Base-by-base conservation (phyloP, 2,329 filamentous ascomycete genomes). In the Claviceps quebecensis region DNA sequence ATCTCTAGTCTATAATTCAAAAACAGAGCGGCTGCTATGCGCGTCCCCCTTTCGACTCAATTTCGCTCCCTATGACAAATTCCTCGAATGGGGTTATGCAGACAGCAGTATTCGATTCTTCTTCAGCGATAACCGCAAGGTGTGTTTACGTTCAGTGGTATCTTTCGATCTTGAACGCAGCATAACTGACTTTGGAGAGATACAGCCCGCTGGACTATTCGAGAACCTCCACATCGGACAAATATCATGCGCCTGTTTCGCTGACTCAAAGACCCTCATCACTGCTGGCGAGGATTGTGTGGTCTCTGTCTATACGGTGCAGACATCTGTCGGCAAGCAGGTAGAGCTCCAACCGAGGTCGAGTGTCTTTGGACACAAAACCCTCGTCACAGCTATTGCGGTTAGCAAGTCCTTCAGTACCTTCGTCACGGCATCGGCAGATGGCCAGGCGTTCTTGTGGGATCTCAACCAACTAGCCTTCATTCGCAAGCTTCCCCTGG, bases 201-300 rank as follows among this genome's bases (percentile, higher is more conserved):
- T 48, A 49, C 58, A 72, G 72, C 74, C 86, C 22, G 80, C 94
- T 38, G 91, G 91, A 0, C 76, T 96, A 17, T 95, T 91, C 62
- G 93, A 98, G 66, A 94, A 97, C 62, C 74, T 96, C 2, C 93
- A 98, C 63, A 84, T 91, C 52, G 89, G 90, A 4, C 89, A 95
- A 63, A 77, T 98, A 29, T 91, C 89, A 0, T 83, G 82, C 51
- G 83, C 87, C 1, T 74, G 84, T 13, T 93, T 97, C 63, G 87
- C 87, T 0, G 91, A 96, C 64, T 91, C 88, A 16, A 87, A 86
- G 60, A 95, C 88, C 0, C 75, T 98, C 19, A 83, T 98, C 56
- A 97, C 93, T 0, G 87, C 89, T 0, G 93, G 93, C 26, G 85
- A 87, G 47, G 93, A 98, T 61, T 95, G 91, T 60, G 90, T 93